These are phyloP conservation scores for Aspergillus hiratsukae DNA, from an alignment of 2,329 filamentous ascomycete genomes.

Conservation along the genomic window DNA sequence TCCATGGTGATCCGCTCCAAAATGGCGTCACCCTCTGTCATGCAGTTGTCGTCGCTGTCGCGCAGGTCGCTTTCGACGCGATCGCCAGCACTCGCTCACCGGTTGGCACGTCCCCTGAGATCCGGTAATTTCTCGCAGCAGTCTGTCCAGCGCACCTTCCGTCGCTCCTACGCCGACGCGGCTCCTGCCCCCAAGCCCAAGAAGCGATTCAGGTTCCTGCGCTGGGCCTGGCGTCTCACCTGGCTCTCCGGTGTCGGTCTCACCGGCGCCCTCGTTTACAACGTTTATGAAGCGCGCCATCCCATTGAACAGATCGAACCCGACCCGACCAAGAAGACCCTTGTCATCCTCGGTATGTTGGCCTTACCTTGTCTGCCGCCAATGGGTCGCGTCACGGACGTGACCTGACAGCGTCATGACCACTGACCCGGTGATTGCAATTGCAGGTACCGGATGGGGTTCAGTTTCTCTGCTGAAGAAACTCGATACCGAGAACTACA, in stretches of 20 bases:
- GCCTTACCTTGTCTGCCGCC: constrained; percentile 2
- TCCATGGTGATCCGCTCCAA: constrained; percentile 30
- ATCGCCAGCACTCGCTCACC: constrained; percentile 20
- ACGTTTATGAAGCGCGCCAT: constrained; percentile 76
- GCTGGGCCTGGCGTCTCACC: constrained; percentile 77
- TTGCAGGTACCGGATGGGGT: constrained; percentile 86
- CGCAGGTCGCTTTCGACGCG: constrained; percentile 33
- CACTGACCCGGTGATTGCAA: not conserved
- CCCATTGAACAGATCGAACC: constrained; percentile 73
- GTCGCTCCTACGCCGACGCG: constrained; percentile 51
- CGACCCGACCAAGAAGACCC: constrained; percentile 90
- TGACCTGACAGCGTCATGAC: not conserved
- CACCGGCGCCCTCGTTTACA: constrained; percentile 69
- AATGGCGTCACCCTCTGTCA: constrained; percentile 27
- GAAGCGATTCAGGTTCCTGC: constrained; percentile 65
- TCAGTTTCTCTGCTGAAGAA: constrained; percentile 96
- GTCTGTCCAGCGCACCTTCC: constrained; percentile 35
- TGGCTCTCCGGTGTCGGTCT: constrained; percentile 70
- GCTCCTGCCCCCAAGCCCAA: constrained; percentile 39
- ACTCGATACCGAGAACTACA: constrained; percentile 98
- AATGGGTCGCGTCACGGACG: not conserved
- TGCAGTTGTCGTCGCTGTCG: constrained; percentile 34
- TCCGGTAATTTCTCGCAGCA: constrained; percentile 18
- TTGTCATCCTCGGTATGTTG: constrained; percentile 80
- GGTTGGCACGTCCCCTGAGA: constrained; percentile 24